These are phyloP conservation scores for Meripilus lineatus DNA, from an alignment of 1,284 basidiomycete genomes.

Conservation along the genomic window DNA sequence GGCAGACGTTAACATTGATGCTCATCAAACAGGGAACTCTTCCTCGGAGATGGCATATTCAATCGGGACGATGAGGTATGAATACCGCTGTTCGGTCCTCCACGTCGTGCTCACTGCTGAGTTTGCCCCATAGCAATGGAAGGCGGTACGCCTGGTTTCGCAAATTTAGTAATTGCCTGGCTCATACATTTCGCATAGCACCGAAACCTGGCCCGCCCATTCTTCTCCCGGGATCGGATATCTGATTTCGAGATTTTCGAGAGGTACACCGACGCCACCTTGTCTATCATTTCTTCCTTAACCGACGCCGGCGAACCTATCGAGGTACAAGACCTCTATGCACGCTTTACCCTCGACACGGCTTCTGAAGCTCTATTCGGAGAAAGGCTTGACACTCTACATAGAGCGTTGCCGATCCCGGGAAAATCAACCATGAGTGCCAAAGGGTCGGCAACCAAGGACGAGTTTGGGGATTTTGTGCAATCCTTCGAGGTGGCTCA, in stretches of 20 bases:
- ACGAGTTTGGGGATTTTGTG: constrained; percentile 58
- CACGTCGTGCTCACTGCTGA: constrained; percentile 5
- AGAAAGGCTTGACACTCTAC: constrained; percentile 55
- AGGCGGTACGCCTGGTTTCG: constrained; percentile 24
- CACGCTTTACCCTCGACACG: constrained; percentile 65
- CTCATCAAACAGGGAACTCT: constrained; percentile 46
- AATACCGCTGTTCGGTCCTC: constrained; percentile 8
- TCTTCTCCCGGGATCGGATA: constrained; percentile 66
- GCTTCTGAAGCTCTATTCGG: constrained; percentile 71
- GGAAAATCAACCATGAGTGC: constrained; percentile 25
- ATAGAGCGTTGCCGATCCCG: constrained; percentile 23
- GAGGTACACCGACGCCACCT: constrained; percentile 41
- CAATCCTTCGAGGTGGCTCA: constrained; percentile 61
- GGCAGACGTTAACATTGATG: neutral
- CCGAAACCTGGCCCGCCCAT: constrained; percentile 64
- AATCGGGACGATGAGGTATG: constrained; percentile 65
- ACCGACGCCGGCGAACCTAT: constrained; percentile 34
- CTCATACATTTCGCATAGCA: constrained; percentile 36
- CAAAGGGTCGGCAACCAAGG: constrained; percentile 57
- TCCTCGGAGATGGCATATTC: constrained; percentile 69
- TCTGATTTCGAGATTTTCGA: constrained; percentile 69
- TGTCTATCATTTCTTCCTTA: constrained; percentile 43
- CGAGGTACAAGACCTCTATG: constrained; percentile 64
- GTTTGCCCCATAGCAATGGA: constrained; percentile 39
- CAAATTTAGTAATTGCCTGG: neutral